phyloP scores from a whole-genome alignment of 371 early-diverging fungal genomes.

The Lichtheimia ramosa region DNA sequence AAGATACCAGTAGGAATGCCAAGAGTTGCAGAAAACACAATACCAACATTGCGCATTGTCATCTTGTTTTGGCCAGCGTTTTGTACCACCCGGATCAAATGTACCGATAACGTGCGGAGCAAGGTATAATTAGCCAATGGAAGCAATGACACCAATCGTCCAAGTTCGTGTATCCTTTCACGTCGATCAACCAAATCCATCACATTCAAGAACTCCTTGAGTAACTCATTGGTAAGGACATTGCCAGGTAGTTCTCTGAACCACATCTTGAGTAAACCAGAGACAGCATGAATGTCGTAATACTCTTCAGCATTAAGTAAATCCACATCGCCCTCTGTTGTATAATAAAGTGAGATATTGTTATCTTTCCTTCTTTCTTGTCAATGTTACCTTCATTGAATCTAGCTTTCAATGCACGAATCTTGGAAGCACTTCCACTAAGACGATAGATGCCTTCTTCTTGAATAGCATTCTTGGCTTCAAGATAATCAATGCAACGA shows the following conservation, averaged over 20 bases:
- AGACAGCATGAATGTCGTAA: constrained; percentile 89
- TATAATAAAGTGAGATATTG: neutral
- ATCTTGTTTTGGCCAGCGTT: constrained; percentile 62
- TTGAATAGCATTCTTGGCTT: constrained; percentile 72
- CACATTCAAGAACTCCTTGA: constrained; percentile 76
- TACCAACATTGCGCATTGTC: constrained; percentile 69
- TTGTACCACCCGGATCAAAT: constrained; percentile 61
- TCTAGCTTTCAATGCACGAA: constrained; percentile 72
- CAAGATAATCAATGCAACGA: constrained; percentile 94
- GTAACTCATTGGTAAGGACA: constrained; percentile 78
- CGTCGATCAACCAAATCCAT: constrained; percentile 57
- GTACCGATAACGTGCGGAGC: constrained; percentile 56
- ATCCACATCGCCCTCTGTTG: constrained; percentile 37
- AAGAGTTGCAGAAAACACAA: constrained; percentile 72
- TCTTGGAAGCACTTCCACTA: constrained; percentile 74
- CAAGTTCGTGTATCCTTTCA: constrained; percentile 52
- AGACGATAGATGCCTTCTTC: constrained; percentile 97
- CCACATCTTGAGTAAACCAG: constrained; percentile 91
- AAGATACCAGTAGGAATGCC: constrained; percentile 67
- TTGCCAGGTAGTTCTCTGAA: constrained; percentile 87
- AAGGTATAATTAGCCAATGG: constrained; percentile 62
- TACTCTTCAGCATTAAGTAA: constrained; percentile 51
- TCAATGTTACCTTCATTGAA: constrained; percentile 77
- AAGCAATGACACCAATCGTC: constrained; percentile 48
- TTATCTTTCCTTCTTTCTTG: neutral